Conservation (phyloP, 257 asterid genomes). For the Nicotiana noctiflora region DNA sequence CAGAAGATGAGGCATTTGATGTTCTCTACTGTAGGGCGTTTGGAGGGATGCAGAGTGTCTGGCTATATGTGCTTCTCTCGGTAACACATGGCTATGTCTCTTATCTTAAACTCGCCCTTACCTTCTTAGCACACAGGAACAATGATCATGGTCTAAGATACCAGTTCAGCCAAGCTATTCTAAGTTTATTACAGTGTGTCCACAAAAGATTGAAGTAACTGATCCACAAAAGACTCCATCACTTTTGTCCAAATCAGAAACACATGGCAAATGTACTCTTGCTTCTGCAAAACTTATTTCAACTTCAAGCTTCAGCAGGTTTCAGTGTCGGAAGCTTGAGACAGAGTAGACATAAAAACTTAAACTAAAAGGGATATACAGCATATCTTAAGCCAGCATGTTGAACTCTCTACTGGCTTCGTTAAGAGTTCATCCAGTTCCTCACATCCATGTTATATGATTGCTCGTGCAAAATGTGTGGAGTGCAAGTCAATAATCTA, state of each 20-base stretch:
- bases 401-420: not conserved
- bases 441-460: not conserved
- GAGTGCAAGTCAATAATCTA: not conserved
- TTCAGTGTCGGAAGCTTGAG: not conserved
- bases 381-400: not conserved
- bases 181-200: too few species aligned
- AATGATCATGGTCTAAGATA: too few species aligned
- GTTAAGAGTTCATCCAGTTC: not conserved
- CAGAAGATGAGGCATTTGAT: too few species aligned
- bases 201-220: not conserved
- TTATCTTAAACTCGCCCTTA: too few species aligned
- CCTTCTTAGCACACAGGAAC: too few species aligned
- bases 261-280: not conserved
- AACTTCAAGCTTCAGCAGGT: not conserved
- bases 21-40: too few species aligned
- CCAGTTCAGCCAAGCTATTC: too few species aligned
- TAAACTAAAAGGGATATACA: not conserved
- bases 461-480: not conserved
- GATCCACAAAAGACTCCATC: not conserved
- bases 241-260: not conserved
- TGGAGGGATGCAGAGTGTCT: too few species aligned
- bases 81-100: too few species aligned
- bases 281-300: not conserved
- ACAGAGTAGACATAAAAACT: not conserved
- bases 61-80: too few species aligned